Evolutionary conservation across 106 monocot genomes (phyloP).

Genomic region (Platanthera zijinensis): DNA sequence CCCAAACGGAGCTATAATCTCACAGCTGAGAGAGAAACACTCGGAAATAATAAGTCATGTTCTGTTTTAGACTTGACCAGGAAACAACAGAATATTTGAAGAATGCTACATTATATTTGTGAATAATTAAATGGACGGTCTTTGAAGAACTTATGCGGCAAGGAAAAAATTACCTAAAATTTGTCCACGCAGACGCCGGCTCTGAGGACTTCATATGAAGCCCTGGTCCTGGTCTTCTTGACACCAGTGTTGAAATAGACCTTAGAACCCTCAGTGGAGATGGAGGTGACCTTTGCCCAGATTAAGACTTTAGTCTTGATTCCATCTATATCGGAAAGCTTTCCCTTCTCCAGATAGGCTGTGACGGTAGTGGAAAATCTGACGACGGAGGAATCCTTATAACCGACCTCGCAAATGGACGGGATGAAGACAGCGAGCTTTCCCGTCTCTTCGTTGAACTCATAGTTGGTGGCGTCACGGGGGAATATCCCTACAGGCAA

Average conservation of each 20-base stretch:
- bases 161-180: constrained; percentile 24
- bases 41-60: too few relatives aligned
- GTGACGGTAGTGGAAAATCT: constrained; percentile 63
- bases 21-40: too few relatives aligned
- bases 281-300: constrained; percentile 60
- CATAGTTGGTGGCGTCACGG: constrained; percentile 70
- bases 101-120: neutral
- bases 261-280: constrained; percentile 68
- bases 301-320: constrained; percentile 82
- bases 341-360: constrained; percentile 81
- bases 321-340: constrained; percentile 73
- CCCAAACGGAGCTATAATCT: too few relatives aligned
- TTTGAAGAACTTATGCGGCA: neutral
- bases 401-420: constrained; percentile 75
- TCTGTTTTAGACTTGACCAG: neutral
- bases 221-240: constrained; percentile 68
- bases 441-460: constrained; percentile 63
- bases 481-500: constrained; percentile 81
- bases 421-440: constrained; percentile 82
- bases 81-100: neutral
- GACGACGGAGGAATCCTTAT: constrained; percentile 75
- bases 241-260: constrained; percentile 58
- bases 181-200: constrained; percentile 61
- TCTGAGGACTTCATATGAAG: constrained; percentile 72
- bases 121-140: neutral